Evolutionary conservation across 2,329 filamentous ascomycete genomes (phyloP), one percentile per base, ranked within the genome.

Genomic region (Aureobasidium sp.): DNA sequence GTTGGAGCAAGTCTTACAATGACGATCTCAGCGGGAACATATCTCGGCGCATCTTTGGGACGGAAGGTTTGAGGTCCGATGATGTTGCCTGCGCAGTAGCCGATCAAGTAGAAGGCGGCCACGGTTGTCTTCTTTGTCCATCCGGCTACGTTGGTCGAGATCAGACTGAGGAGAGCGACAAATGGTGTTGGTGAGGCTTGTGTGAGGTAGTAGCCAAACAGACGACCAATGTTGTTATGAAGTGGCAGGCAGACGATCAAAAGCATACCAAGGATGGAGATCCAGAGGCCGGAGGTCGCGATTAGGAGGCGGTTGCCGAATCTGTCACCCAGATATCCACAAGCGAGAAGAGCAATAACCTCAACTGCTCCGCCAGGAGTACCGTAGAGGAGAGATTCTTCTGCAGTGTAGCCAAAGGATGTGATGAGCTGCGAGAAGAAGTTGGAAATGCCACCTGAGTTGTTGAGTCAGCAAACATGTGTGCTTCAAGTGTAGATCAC

Each of bases 141-240:
- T 1, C 80, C 80, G 3, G 82, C 82, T 0, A 84, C 76, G 62
- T 89, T 89, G 15, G 82, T 84, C 1, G 81, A 80, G 61, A 88
- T 83, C 39, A 89, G 76, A 29, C 82, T 84, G 5, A 89, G 72
- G 17, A 89, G 72, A 4, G 83, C 83, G 0, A 88, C 85, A 64
- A 88, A 88, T 0, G 83, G 78, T 0, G 84, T 84, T 0, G 85
- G 80, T 12, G 77, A 78, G 1, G 84, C 80, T 68, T 83, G 80
- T 0, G 83, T 87, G 56, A 89, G 74, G 72, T 88, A 89, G 70
- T 87, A 89, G 0, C 86, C 86, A 0, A 84, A 85, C 1, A 84
- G 79, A 0, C 83, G 78, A 12, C 85, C 87, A 1, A 75, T 77
- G 64, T 81, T 82, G 66, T 83, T 83, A n/a, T 74, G 70, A 4